Evolutionary conservation across 192 early-diverging fungal species (phyloP).

Genomic region (Mortierella hygrophila): DNA sequence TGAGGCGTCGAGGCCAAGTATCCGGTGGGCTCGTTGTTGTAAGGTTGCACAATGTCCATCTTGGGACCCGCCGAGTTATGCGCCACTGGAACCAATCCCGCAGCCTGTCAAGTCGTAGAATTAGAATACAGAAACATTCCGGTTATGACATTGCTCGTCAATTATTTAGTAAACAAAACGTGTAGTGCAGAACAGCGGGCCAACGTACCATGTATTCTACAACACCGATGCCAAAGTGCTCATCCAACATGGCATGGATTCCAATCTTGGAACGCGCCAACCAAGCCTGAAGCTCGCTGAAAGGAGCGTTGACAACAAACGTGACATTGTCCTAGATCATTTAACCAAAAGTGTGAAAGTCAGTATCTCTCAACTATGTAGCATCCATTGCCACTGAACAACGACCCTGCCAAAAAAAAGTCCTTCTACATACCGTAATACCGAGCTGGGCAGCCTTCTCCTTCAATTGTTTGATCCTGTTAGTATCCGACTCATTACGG

Average conservation of each 20-base stretch:
- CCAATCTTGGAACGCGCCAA: constrained; percentile 79
- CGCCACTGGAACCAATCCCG: constrained; percentile 84
- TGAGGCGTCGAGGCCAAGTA: constrained; percentile 72
- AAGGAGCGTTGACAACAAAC: constrained; percentile 88
- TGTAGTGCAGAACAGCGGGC: not conserved
- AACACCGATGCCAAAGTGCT: constrained; percentile 98
- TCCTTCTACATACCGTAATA: constrained; percentile 64
- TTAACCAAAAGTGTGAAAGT: not conserved
- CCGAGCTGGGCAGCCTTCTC: constrained; percentile 61
- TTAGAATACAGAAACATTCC: not conserved
- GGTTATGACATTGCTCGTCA: not conserved
- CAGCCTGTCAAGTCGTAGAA: constrained; percentile 64
- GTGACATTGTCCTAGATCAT: constrained; percentile 72
- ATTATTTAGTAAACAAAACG: constrained; percentile 5
- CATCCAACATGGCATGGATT: constrained; percentile 96
- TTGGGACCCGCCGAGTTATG: constrained; percentile 91
- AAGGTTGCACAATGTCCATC: constrained; percentile 81
- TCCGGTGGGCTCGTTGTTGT: constrained; percentile 64
- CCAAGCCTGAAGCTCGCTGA: constrained; percentile 72
- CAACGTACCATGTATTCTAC: constrained; percentile 96
- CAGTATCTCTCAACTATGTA: not conserved
- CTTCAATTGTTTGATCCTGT: constrained; percentile 71
- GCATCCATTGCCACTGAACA: not conserved
- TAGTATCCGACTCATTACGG: constrained; percentile 83
- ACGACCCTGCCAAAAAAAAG: not conserved